Evolutionary conservation across 306 rosid genomes (phyloP).

Genomic region (Geum urbanum): DNA sequence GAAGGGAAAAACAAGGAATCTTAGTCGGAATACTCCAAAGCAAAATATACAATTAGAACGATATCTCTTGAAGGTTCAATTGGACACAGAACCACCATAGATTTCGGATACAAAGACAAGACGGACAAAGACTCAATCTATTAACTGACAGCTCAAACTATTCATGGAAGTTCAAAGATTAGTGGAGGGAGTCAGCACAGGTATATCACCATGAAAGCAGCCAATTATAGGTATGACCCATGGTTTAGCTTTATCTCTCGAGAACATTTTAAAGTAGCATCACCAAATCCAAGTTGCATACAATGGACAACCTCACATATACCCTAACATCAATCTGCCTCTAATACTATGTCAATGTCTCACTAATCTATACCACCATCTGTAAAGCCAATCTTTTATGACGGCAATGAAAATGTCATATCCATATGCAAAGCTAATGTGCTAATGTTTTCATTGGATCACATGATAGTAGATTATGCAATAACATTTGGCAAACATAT

Average conservation of each 20-base stretch:
- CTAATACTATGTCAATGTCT: background rate
- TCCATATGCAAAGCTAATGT: background rate
- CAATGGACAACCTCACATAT: background rate
- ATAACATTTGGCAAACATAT: background rate
- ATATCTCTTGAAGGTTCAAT: background rate
- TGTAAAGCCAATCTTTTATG: background rate
- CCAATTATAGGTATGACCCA: background rate
- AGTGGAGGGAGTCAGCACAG: background rate
- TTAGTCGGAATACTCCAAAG: background rate
- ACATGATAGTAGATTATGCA: background rate
- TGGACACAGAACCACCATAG: background rate
- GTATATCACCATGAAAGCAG: background rate
- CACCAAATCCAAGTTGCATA: slow-evolving; percentile 1
- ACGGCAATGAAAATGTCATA: background rate
- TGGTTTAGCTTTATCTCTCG: background rate
- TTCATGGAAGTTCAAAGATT: background rate
- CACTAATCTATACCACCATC: background rate
- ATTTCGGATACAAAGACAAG: background rate
- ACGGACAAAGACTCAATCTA: background rate
- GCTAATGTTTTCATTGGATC: background rate
- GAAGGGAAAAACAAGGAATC: slow-evolving; percentile 16
- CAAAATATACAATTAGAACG: background rate
- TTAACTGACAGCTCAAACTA: background rate
- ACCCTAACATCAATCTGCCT: background rate
- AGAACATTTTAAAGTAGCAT: background rate